Percentiles rank a stretch among this genome's conserved stretches.
Evolutionary conservation across 768 basidiomycete genomes (phyloP).

Genomic region (Gloeophyllum trabeum): DNA sequence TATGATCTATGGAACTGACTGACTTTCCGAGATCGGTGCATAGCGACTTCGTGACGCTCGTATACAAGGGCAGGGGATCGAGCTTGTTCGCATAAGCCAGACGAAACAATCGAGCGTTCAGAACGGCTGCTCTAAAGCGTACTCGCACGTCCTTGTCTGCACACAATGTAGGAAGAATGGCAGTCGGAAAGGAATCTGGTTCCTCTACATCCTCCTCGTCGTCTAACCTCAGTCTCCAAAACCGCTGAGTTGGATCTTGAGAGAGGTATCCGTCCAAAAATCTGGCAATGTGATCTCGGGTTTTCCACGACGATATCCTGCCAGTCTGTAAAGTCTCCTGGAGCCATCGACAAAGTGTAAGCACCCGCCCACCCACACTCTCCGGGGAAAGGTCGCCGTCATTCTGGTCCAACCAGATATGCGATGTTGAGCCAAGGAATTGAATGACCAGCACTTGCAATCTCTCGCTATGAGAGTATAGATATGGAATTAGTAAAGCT

Average conservation of each 20-base stretch:
- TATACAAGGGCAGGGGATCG: constrained; percentile 30
- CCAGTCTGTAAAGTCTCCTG: constrained; percentile 27
- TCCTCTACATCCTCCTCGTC: constrained; percentile 19
- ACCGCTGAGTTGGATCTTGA: constrained; percentile 38
- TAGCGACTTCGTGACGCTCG: constrained; percentile 31
- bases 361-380: constrained; percentile 32
- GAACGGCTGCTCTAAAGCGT: constrained; percentile 60
- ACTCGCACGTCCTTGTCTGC: constrained; percentile 77
- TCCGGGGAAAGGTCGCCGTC: constrained; percentile 13
- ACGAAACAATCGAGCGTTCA: constrained; percentile 49
- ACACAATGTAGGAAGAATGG: constrained; percentile 39
- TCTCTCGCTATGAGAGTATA: constrained; percentile 38
- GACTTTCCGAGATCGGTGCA: constrained; percentile 38
- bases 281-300: constrained; percentile 49
- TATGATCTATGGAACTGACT: constrained; percentile 16
- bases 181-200: constrained; percentile 25
- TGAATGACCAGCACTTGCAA: constrained; percentile 44
- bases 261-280: constrained; percentile 60
- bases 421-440: constrained; percentile 52
- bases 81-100: constrained; percentile 25
- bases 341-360: constrained; percentile 44
- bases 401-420: constrained; percentile 46
- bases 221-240: constrained; percentile 27
- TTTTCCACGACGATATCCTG: constrained; percentile 48
- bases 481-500: constrained; percentile 39